Evolutionary conservation across 2,329 filamentous ascomycete genomes (phyloP), one percentile per base, ranked within the genome.

Genomic region (Fusarium continuum): DNA sequence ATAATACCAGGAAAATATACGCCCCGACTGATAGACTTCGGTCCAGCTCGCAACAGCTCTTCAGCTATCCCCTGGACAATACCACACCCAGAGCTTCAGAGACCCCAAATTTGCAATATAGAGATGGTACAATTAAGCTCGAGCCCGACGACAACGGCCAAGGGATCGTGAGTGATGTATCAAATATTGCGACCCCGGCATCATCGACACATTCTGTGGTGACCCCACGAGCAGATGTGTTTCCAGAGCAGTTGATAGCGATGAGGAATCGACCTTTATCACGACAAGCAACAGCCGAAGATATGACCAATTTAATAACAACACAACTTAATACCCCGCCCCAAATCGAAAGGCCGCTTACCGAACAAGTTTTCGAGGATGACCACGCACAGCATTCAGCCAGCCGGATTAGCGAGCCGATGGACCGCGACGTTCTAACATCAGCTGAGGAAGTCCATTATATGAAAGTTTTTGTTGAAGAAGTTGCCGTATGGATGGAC

Each of bases 401-500:
- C 6, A 44, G 22, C 11, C 59, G 60, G 3, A 44, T 16, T 8
- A 26, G 32, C 14, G 49, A 52, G 11, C 26, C 48, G 8, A 71
- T 72, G 1, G 73, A 76, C 2, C 76, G 86, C 31, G 85, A 91
- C 46, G 91, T 86, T 67, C 82, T 97, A 39, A 88, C 86, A 64
- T 87, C 86, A 4, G 85, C 88, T 9, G 91, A 96, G 55, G 92
- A 97, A 73, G 85, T 95, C 0, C 79, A 89, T n/a, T 93, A 93
- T 72, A 92, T 97, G 89, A 92, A 96, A 74, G 88, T 93, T 0
- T 98, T 96, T 73, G 89, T 96, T 7, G 91, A 96, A 71, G 91
- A 97, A 65, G 91, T 98, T 3, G 93, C 90, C 1, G 77, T 92
- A 4, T 97, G 94, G 92, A 96, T 98, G 91, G 94, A 97, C 76